Conservation (phyloP, 768 basidiomycete species). For the Kwoniella mangroviensis region DNA sequence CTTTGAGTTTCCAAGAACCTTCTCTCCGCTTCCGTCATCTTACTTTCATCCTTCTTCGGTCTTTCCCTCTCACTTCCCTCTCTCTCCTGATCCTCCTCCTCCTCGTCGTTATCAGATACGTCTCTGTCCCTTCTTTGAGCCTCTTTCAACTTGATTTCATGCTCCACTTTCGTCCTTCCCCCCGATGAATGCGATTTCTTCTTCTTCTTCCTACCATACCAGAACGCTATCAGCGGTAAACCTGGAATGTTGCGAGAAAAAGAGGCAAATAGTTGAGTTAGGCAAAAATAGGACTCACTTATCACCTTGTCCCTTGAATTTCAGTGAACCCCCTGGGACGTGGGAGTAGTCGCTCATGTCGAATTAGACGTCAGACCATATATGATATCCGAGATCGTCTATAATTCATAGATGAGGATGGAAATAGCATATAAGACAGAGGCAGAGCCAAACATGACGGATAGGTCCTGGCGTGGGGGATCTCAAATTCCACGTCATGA, state of each 20-base stretch:
- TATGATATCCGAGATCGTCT: too few relatives aligned
- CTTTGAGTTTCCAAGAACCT: constrained; percentile 53
- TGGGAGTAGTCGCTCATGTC: constrained; percentile 55
- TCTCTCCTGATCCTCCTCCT: constrained; percentile 2
- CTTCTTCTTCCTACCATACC: constrained; percentile 54
- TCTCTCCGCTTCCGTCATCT: constrained; percentile 56
- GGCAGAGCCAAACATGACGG: too few relatives aligned
- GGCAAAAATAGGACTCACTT: constrained; percentile 54
- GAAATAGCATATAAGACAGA: too few relatives aligned
- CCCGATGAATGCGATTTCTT: constrained; percentile 48
- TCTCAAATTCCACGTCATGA: background rate
- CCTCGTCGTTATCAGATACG: background rate
- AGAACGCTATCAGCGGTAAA: too few relatives aligned
- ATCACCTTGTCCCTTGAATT: constrained; percentile 55
- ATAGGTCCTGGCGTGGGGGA: too few relatives aligned
- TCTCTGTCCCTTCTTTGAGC: constrained; percentile 3
- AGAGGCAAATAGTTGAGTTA: too few relatives aligned
- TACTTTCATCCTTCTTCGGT: constrained; percentile 18
- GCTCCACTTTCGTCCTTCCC: constrained; percentile 36
- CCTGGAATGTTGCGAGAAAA: too few relatives aligned
- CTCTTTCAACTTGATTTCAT: constrained; percentile 31
- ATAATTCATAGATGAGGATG: too few relatives aligned
- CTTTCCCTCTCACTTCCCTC: background rate
- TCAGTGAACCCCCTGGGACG: constrained; percentile 54
- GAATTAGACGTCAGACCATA: background rate